Evolutionary conservation across 2,329 filamentous ascomycete species (phyloP), one percentile per base, ranked within the genome.

Genomic region (Phyllosticta paracitricarpa): DNA sequence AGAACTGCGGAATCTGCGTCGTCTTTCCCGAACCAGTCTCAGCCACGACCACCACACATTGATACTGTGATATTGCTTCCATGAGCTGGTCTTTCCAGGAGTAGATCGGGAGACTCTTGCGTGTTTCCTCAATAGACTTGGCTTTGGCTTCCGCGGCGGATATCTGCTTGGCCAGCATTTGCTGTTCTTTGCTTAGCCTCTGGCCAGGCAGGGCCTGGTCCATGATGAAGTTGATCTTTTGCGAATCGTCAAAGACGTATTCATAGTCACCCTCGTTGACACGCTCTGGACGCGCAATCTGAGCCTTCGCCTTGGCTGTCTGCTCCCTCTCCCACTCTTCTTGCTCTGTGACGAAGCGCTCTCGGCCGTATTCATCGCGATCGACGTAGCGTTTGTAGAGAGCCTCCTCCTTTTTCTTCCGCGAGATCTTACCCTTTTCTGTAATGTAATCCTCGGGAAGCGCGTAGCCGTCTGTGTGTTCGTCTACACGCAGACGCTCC

Each of bases 261-360:
- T 94, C 89, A 71, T 97, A 99, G 62, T 95, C 87, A 12, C 86
- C 86, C 65, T 91, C 86, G 58, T 92, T 86, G 14, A 89, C 85
- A 40, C 87, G 82, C 70, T 95, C 90, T 0, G 85, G 78, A 59
- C 85, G 84, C 66, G 84, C 82, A 63, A 96, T 91, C 71, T 96
- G 91, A 1, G 90, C 86, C 72, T 93, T 94, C 5, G 91, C 92
- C 73, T 95, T 95, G 61, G 86, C 82, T 0, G 88, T 83, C 75
- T 97, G 93, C 71, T 97, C 93, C 62, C 85, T 79, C 72, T 99
- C 94, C 93, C 93, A 99, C 70, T 96, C 89, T 64, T 99, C 92
- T 65, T 96, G 89, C 72, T 99, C 94, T 0, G 91, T 96, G 62
- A 96, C 84, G 67, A 91, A 95, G 68, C 87, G 88, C 72, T 97